Conservation (phyloP, 2,329 filamentous ascomycete species). For the Claviceps digitariae region DNA sequence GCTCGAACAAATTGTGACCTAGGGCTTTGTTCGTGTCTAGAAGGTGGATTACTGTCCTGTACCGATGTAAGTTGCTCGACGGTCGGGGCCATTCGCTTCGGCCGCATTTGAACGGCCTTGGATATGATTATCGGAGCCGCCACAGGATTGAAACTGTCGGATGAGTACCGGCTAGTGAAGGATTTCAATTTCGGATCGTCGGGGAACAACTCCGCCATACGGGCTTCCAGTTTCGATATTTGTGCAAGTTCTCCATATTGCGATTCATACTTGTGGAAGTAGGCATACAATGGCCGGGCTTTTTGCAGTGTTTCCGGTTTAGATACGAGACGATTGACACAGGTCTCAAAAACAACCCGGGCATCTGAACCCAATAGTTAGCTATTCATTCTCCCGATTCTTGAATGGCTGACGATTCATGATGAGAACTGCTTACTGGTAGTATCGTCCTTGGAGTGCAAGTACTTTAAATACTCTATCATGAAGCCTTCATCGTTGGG, state of each 20-base stretch:
- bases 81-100: constrained; percentile 41
- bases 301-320: constrained; percentile 63
- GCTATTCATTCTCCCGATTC: background rate
- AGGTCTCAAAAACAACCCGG: constrained; percentile 89
- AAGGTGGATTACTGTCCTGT: constrained; percentile 29
- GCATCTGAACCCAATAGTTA: constrained; percentile 48
- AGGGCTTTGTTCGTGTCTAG: constrained; percentile 28
- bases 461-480: constrained; percentile 88
- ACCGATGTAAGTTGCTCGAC: constrained; percentile 37
- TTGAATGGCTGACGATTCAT: background rate
- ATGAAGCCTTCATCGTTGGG: constrained; percentile 89
- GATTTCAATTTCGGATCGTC: constrained; percentile 64
- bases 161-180: constrained; percentile 65
- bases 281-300: constrained; percentile 74
- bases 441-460: constrained; percentile 83
- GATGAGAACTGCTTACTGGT: constrained; percentile 53
- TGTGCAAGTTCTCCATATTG: constrained; percentile 87
- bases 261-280: constrained; percentile 92
- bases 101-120: constrained; percentile 60
- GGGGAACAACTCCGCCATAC: constrained; percentile 89
- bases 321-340: constrained; percentile 66
- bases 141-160: constrained; percentile 64
- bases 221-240: constrained; percentile 77
- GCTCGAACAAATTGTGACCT: constrained; percentile 32
- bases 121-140: constrained; percentile 73